phyloP scores from a whole-genome alignment of 2,329 filamentous ascomycete genomes.

The Cladophialophora immunda region DNA sequence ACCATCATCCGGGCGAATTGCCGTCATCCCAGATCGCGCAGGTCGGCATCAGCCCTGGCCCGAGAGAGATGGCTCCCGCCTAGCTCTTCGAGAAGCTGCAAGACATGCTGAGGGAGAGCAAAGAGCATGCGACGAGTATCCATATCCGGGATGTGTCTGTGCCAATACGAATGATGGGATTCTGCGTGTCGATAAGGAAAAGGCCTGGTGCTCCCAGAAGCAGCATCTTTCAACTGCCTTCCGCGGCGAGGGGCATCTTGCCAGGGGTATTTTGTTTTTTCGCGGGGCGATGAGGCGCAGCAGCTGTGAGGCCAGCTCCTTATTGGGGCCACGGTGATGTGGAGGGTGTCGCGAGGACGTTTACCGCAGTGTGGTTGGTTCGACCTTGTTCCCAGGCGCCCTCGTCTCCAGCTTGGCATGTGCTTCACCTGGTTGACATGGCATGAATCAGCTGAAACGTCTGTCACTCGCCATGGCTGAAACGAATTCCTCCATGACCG shows the following conservation, averaged over 20 bases:
- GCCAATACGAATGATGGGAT: slow-evolving; percentile 14
- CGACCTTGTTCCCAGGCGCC: not conserved
- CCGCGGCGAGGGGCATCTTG: not conserved
- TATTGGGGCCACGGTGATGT: not conserved
- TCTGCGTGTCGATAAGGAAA: not conserved
- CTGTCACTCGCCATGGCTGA: slow-evolving; percentile 10
- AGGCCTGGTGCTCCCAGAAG: not conserved
- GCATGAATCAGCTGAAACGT: slow-evolving; percentile 24
- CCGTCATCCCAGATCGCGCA: slow-evolving; percentile 18
- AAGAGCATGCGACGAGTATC: not conserved
- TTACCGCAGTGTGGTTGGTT: slow-evolving; percentile 3
- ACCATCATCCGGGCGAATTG: slow-evolving; percentile 10
- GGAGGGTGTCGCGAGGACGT: not conserved
- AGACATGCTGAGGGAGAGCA: not conserved
- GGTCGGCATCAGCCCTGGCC: not conserved
- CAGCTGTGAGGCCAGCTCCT: slow-evolving; percentile 1
- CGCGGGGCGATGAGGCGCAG: slow-evolving; percentile 16
- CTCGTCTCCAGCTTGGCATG: slow-evolving; percentile 8
- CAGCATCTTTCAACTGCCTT: slow-evolving; percentile 2
- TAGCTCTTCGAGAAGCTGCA: not conserved
- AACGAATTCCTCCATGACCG: slow-evolving; percentile 10
- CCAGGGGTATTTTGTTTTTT: not conserved
- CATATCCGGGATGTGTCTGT: slow-evolving; percentile 13
- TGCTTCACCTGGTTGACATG: slow-evolving; percentile 9
- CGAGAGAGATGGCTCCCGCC: no score